Base-by-base conservation (phyloP, 192 early-diverging fungal genomes). In the Lunasporangiospora selenospora region DNA sequence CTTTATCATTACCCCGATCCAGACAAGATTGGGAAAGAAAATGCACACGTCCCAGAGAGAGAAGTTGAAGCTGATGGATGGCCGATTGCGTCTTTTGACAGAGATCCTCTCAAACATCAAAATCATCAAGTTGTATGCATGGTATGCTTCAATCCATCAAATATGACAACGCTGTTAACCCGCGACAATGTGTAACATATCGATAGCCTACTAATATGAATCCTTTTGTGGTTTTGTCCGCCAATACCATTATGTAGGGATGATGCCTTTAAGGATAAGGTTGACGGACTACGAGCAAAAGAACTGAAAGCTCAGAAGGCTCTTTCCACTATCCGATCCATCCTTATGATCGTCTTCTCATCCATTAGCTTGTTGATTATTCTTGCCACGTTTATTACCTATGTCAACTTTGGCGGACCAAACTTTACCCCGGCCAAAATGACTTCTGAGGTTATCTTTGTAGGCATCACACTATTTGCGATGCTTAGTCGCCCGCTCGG, bases 391-490 rank as follows among this genome's bases (percentile, higher is more conserved):
- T 61, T 55, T 34, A 53, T 58, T 3, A 58, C 61, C 12, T 70
- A 70, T 48, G 31, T 58, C 4, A 61, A 59, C 58, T 54, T 49
- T 39, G 66, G 66, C 18, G 58, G 66, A 34, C 66, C 66, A 4
- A 44, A 58, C n/a, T 61, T 48, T 26, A 61, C 58, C 2, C 66
- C 66, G 8, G 66, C 46, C 5, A 53, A 59, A 5, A 60, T 70
- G 36, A 70, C 66, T 7, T 52, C 66, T 2, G 58, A 70, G 33
- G 61, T 87, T 31, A 86, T 88, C 6, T 92, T 90, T 70, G 85
- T 87, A 7, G 76, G 81, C 33, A 73, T 90, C 21, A 75, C 84
- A 5, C 58, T 91, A 10, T 90, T 90, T 60, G 84, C 83, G 9
- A 76, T 77, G 31, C 47, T 92, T n/a, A 69, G 85, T 15, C 65